Base-by-base conservation (phyloP, 2,329 filamentous ascomycete genomes). In the Fonsecaea monophora region DNA sequence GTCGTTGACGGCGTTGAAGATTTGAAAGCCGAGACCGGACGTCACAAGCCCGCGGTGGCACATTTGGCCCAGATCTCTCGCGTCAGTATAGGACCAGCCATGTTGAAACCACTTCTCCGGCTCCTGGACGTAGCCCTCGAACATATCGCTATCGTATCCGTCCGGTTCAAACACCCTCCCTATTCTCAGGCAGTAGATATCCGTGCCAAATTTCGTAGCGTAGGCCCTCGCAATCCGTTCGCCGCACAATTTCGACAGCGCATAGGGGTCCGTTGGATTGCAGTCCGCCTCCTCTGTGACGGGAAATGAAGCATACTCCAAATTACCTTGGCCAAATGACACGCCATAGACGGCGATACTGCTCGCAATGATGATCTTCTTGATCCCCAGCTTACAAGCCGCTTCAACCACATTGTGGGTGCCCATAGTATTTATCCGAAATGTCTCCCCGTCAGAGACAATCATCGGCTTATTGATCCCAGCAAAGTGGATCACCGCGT, bases 331-430 rank as follows among this genome's bases (percentile, higher is more conserved):
- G 0, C 84, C 82, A 69, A 89, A 70, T 83, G 67, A 86, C 0
- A 88, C 85, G n/a, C 86, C 86, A 72, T 89, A 89, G 0, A 83
- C 84, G 0, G 85, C 87, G 71, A 88, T 85, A 18, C 81, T 84
- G 63, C 81, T 84, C 0, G 87, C 87, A 53, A 88, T 82, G 72
- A 89, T 81, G 71, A 89, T 84, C 72, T 89, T 89, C 70, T 82
- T 82, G 13, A 89, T 84, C 10, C 85, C 85, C 0, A 89, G 78
- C 69, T 88, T 87, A 71, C 82, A 87, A 0, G 86, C 86, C 0
- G 86, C 86, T 75, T 89, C 87, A 68, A 89, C 82, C 34, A 89
- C 82, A 70, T 89, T 89, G 76, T 88, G 88, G 0, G 84, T 86
- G 5, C 82, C 79, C 0, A 80, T 77, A 0, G 84, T 81, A 71